These are phyloP conservation scores for Clavispora fructus DNA, from an alignment of 805 yeast genomes.

Conservation along the genomic window DNA sequence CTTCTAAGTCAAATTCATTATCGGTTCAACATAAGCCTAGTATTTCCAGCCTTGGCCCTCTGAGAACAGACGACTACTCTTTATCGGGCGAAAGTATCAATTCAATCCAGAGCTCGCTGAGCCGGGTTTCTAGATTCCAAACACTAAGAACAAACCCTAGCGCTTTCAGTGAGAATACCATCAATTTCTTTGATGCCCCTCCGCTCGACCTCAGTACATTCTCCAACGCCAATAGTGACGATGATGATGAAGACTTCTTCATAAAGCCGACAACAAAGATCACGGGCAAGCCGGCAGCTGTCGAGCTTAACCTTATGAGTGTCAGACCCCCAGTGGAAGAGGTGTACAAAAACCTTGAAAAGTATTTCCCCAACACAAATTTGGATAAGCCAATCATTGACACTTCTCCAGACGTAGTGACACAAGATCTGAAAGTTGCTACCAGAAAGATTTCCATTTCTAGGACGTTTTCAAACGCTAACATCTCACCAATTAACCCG, in stretches of 20 bases:
- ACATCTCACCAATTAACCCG: constrained; percentile 30
- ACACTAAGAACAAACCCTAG: constrained; percentile 20
- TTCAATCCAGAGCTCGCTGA: constrained; percentile 9
- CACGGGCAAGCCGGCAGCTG: background rate
- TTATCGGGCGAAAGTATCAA: constrained; percentile 8
- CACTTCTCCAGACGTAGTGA: constrained; percentile 54
- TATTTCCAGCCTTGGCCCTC: constrained; percentile 4
- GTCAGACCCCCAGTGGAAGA: constrained; percentile 95
- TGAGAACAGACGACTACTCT: constrained; percentile 4
- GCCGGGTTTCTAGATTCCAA: constrained; percentile 1
- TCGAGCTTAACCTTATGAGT: constrained; percentile 35
- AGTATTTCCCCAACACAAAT: constrained; percentile 87
- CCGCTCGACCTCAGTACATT: constrained; percentile 4
- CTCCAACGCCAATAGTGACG: background rate
- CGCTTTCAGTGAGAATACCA: constrained; percentile 64
- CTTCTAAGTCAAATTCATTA: constrained; percentile 21
- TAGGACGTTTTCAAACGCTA: constrained; percentile 40
- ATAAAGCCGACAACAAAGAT: constrained; percentile 12
- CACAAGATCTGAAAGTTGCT: constrained; percentile 19
- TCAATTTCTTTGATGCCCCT: constrained; percentile 43
- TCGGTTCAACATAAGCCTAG: constrained; percentile 13
- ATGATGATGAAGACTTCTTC: constrained; percentile 15
- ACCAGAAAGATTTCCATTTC: constrained; percentile 24
- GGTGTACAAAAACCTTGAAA: constrained; percentile 84
- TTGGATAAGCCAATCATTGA: constrained; percentile 85